phyloP scores from a whole-genome alignment of 352 stramenopile genomes.

The Globisporangium yorkense region DNA sequence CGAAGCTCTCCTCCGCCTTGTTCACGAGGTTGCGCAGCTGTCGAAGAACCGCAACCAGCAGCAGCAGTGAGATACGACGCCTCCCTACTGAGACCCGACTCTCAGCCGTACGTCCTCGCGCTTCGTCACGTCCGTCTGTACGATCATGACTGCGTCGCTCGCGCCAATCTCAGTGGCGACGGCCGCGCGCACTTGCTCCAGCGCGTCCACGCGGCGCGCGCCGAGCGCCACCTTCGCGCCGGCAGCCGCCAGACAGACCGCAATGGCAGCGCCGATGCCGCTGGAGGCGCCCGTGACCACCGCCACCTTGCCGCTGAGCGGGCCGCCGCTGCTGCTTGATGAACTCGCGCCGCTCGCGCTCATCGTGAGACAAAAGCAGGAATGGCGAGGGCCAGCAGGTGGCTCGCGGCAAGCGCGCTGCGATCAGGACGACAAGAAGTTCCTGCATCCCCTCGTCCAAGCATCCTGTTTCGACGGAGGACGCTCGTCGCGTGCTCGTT shows the following conservation, averaged over 20 bases:
- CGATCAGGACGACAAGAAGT: no score
- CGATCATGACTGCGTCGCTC: constrained; percentile 27
- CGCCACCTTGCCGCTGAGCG: constrained; percentile 71
- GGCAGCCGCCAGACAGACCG: constrained; percentile 48
- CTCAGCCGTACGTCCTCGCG: constrained; percentile 30
- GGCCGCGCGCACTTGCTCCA: constrained; percentile 34
- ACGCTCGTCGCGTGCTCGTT: no score
- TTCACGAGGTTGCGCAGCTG: constrained; percentile 53
- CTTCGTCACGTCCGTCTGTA: constrained; percentile 66
- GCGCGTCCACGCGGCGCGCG: constrained; percentile 55
- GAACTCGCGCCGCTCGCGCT: neutral
- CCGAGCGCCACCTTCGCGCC: constrained; percentile 83
- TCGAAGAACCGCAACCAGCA: neutral
- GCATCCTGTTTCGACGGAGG: no score
- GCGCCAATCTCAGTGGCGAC: constrained; percentile 27
- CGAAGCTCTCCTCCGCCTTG: constrained; percentile 53
- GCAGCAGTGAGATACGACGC: no score
- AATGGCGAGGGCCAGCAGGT: neutral
- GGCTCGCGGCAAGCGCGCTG: no score
- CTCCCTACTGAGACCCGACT: no score
- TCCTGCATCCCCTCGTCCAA: no score
- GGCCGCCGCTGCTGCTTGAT: constrained; percentile 1
- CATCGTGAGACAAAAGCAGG: neutral
- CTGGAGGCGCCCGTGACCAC: constrained; percentile 85
- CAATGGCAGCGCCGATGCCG: constrained; percentile 85